Evolutionary conservation across 768 basidiomycete genomes (phyloP), one percentile per base, ranked within the genome.

Genomic region (Suillus placidus): DNA sequence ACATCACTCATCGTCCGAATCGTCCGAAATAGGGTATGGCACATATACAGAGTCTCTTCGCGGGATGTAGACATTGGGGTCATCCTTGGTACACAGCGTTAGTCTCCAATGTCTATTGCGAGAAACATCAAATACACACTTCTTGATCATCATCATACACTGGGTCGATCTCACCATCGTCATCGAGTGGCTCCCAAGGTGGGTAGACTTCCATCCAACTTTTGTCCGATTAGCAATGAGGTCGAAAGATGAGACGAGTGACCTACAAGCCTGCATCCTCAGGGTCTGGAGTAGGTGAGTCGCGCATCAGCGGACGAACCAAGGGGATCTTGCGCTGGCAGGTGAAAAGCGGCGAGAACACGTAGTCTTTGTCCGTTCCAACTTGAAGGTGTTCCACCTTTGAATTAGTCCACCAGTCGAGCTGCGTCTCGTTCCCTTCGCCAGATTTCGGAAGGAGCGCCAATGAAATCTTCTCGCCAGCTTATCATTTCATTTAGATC

Each of bases 271-370:
- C 61, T 16, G 66, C 67, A 0, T 61, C 75, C 7, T 16, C 30
- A 2, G 37, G 74, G 8, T 67, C 67, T 14, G 68, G 71, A 35
- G 14, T 43, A 10, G 18, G 2, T 10, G 62, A 66, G 1, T 69
- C 64, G 5, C 73, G 71, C 26, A 73, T 71, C 5, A 71, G 14
- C 1, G 68, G 63, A 43, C 49, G 35, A 0, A 14, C 0, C 40
- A 34, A n/a, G 4, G 62, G 58, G 4, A 69, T 32, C 16, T 30
- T 68, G 14, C 72, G 72, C 56, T 71, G 74, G 54, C 76, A 47
- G 1, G 61, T 56, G 62, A 70, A 74, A 30, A 76, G 75, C 16
- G 75, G 75, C 6, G 76, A 72, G 34, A 57, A 77, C 30, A 37
- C 58, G 9, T 77, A 73, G 0, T 57, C 61, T 13, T 71, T 68